Base-by-base conservation (phyloP, 139 green algal species). In the Chlamydomonas applanata region DNA sequence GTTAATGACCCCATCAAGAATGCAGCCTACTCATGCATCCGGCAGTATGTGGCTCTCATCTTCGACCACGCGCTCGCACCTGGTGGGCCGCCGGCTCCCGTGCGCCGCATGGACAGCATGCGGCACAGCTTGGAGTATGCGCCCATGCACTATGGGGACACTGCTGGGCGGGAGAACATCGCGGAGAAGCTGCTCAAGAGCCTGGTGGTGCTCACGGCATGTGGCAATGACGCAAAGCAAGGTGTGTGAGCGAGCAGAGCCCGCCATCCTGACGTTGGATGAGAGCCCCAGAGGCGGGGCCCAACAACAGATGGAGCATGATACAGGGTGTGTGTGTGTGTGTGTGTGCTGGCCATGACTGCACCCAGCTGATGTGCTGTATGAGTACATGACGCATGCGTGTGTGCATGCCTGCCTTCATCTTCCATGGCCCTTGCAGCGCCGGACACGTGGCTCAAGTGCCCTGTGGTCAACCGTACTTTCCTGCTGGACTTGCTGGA, bases 401-500 rank as follows among this genome's bases (percentile, higher is more conserved):
- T 61, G 53, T 61, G 53, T 61, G 53, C 22, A 61, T 61, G 22
- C 53, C 13, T 16, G 45, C 45, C 45, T 16, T 54, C 13, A 24
- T 13, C 45, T 24, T 13, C 16, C 45, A 16, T 22, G 22, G 54
- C 25, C 54, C 25, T 32, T 17, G 25, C 59, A 19, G 20, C 25
- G 9, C 33, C 40, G 34, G 62, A 29, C 32, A 3, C 19, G 35
- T 92, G 87, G 89, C 78, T 92, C 25, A 83, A 83, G 36, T 86
- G 83, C 22, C 88, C 87, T 4, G 59, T 79, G 19, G 73, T 91
- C n/a, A 82, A 82, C 0, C 78, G 86, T 17, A 71, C 82, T 3
- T 92, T 95, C 69, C 76, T 93, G 69, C 71, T 96, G 59, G 91
- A 96, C 61, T 72, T 95, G 40, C 77, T 97, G 62, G 89, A 97